A percentile compares a stretch with the other conserved stretches of the same genome.
These are phyloP conservation scores for Turritis glabra DNA, from an alignment of 345 rosid species.

Conservation along the genomic window DNA sequence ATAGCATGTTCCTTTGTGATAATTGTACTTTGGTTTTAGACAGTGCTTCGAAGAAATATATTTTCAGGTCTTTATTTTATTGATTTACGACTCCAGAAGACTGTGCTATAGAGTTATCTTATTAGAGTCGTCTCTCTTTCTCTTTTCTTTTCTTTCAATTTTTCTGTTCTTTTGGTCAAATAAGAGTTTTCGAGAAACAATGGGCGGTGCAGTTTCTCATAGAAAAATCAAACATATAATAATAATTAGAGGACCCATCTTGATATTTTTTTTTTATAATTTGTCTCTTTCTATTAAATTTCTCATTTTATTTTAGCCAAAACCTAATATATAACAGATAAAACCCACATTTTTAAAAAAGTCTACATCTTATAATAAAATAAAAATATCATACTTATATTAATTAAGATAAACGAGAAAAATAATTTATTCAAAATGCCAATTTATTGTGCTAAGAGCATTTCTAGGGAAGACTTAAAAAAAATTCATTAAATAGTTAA, in stretches of 20 bases:
- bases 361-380: not conserved
- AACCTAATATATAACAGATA: not conserved
- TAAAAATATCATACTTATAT: not conserved
- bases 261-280: not conserved
- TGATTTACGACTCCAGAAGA: slow-evolving; percentile 10
- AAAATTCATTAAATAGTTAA: too few relatives aligned
- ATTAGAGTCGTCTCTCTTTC: not conserved
- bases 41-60: not conserved
- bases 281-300: not conserved
- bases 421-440: not conserved
- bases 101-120: not conserved
- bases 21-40: not conserved
- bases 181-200: slow-evolving; percentile 8
- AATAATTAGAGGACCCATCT: slow-evolving; percentile 6
- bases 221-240: not conserved
- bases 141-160: not conserved
- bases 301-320: not conserved
- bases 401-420: not conserved
- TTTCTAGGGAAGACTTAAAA: not conserved
- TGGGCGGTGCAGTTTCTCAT: slow-evolving; percentile 31
- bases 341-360: not conserved
- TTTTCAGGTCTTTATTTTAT: slow-evolving; percentile 6
- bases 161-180: not conserved
- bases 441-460: not conserved
- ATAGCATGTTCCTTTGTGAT: not conserved